These are phyloP conservation scores for Alternaria metachromatica DNA, from an alignment of 2,329 filamentous ascomycete species.

Conservation along the genomic window DNA sequence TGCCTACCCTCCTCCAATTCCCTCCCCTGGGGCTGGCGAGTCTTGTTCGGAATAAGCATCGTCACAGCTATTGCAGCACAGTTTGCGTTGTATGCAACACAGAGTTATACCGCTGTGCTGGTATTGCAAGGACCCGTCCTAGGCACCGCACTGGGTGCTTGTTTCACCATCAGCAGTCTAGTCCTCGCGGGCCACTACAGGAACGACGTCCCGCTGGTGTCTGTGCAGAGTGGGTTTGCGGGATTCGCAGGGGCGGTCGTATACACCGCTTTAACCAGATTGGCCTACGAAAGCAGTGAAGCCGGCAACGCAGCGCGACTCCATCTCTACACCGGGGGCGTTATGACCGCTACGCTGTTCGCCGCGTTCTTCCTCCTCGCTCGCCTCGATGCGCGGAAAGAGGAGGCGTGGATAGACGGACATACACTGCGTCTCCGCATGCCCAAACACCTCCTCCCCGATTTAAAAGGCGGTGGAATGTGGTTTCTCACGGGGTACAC, in stretches of 20 bases:
- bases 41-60: background rate
- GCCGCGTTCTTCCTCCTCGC: slow-evolving; percentile 12
- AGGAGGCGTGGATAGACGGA: background rate
- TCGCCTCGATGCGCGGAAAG: background rate
- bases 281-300: background rate
- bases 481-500: background rate
- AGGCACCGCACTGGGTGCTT: slow-evolving; percentile 22
- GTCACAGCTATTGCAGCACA: background rate
- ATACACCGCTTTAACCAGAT: slow-evolving; percentile 15
- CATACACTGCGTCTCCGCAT: background rate
- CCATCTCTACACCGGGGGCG: background rate
- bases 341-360: slow-evolving; percentile 12
- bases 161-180: slow-evolving; percentile 17
- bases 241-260: slow-evolving; percentile 23
- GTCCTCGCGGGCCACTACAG: slow-evolving; percentile 30
- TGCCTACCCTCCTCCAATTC: background rate
- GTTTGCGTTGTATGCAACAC: background rate
- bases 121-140: slow-evolving; percentile 21
- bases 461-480: background rate
- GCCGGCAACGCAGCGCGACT: background rate
- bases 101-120: background rate
- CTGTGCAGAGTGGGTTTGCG: slow-evolving; percentile 35
- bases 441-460: background rate
- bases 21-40: background rate
- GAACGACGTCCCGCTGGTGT: slow-evolving; percentile 40